phyloP scores from a whole-genome alignment of 2,329 filamentous ascomycete genomes.

The Claviceps africana region DNA sequence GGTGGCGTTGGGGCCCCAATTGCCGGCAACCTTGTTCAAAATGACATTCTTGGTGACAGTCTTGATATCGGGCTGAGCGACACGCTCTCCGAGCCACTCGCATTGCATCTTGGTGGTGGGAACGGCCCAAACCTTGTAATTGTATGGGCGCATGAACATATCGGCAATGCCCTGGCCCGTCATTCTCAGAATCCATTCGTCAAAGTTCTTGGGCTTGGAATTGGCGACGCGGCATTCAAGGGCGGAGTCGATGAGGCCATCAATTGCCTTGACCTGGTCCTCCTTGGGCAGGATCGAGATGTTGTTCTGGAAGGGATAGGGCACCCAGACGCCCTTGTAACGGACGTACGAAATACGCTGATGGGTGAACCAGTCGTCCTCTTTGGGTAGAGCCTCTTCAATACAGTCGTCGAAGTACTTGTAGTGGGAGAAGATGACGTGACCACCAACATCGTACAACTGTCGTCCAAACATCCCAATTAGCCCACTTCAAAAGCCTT shows the following conservation, averaged over 20 bases:
- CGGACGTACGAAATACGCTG: conserved; percentile 98
- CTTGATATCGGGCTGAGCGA: conserved; percentile 93
- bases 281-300: conserved; percentile 96
- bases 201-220: conserved; percentile 91
- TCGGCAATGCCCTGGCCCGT: conserved; percentile 82
- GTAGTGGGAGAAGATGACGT: conserved; percentile 99
- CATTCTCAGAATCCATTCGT: conserved; percentile 94
- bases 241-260: conserved; percentile 90
- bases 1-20: conserved; percentile 96
- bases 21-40: conserved; percentile 86
- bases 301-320: conserved; percentile 99
- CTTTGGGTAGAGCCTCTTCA: conserved; percentile 86
- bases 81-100: conserved; percentile 94
- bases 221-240: conserved; percentile 73
- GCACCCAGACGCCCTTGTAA: conserved; percentile 92
- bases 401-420: conserved; percentile 99
- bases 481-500: not conserved
- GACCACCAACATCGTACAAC: conserved; percentile 97
- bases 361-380: conserved; percentile 93
- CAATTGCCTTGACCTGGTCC: conserved; percentile 86
- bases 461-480: conserved; percentile 21
- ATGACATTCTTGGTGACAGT: conserved; percentile 86
- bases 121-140: conserved; percentile 99
- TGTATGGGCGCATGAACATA: conserved; percentile 98
- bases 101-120: conserved; percentile 99